Evolutionary conservation across 2,329 filamentous ascomycete genomes (phyloP).

Genomic region (Aspergillus sp.): DNA sequence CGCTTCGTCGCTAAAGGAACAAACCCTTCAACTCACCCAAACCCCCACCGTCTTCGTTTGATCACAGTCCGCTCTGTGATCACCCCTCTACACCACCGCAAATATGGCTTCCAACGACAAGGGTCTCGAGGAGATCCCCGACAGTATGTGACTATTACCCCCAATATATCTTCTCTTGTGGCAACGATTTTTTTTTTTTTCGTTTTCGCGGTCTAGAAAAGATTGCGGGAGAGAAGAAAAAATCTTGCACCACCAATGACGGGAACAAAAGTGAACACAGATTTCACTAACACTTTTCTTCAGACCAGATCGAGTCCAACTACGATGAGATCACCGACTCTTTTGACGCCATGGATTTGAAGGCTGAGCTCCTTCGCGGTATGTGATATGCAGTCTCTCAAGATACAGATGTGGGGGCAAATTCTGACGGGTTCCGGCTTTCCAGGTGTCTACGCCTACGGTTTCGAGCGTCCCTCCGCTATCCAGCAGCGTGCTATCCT

Average conservation of each 20-base stretch:
- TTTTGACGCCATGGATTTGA: constrained; percentile 97
- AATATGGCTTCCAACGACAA: constrained; percentile 94
- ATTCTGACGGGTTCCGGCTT: constrained; percentile 23
- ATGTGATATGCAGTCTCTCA: constrained; percentile 40
- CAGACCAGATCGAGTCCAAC: constrained; percentile 99
- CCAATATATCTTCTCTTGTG: constrained; percentile 8
- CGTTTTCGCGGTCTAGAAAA: background rate
- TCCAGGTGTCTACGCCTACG: constrained; percentile 93
- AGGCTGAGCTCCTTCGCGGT: constrained; percentile 94
- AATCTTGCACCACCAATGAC: constrained; percentile 4
- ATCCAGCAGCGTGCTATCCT: constrained; percentile 99
- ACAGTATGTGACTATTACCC: constrained; percentile 65
- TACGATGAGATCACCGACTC: constrained; percentile 99
- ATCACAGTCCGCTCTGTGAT: constrained; percentile 79
- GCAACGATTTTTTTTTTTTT: constrained; percentile 1
- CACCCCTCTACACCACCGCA: constrained; percentile 59
- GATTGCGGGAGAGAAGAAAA: constrained; percentile 10
- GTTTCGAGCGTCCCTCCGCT: constrained; percentile 99
- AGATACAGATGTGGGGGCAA: constrained; percentile 21
- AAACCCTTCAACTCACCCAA: constrained; percentile 30
- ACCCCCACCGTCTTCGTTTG: constrained; percentile 41
- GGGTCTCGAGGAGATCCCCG: constrained; percentile 96
- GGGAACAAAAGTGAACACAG: constrained; percentile 9
- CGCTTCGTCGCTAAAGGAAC: constrained; percentile 35
- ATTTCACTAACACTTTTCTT: constrained; percentile 21